Evolutionary conservation across 2,329 filamentous ascomycete genomes (phyloP), one percentile per base, ranked within the genome.

Genomic region (Elsinoe fawcettii): DNA sequence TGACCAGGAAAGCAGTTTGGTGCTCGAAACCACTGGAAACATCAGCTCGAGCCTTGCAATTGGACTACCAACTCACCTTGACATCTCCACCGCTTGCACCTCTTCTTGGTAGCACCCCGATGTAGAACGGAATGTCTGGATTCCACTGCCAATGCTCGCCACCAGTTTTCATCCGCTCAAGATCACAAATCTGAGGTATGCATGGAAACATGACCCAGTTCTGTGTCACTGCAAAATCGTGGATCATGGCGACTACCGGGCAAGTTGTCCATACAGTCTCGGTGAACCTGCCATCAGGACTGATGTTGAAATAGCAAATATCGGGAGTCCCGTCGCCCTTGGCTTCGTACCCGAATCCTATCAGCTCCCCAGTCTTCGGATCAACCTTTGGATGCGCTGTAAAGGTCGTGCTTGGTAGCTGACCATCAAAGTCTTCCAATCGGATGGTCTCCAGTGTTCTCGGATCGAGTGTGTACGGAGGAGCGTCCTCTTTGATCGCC

Each of bases 401-500:
- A 56, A 75, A 74, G 0, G 73, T 73, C 5, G 70, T 71, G 1
- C 68, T 63, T 16, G 66, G 61, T 1, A 75, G 64, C 58, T 74
- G 72, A 3, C 68, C 70, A 16, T 68, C 68, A 60, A 73, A 74
- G 32, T 73, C 71, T 57, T 74, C 71, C n/a, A 69, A 64, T 0
- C 70, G 65, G 12, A 68, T 65, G 0, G 73, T 75, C 18, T 73
- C 70, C 0, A 75, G 64, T 0, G 72, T 73, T 8, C 67, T 61
- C 0, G 73, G 72, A 57, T 75, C 67, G 60, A 74, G 66, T 2
- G 68, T 69, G 30, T 73, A 75, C 0, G 70, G 70, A 3, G 70
- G 65, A 0, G 67, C 70, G 27, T 69, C 67, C 61, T 80, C 75
- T 62, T 83, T 84, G 54, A 70, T 73, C 0, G 80, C 80, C 4